Percentiles rank a stretch among this genome's conserved stretches.
phyloP scores from a whole-genome alignment of 2,329 filamentous ascomycete genomes.

The Penicillium capsulatum region DNA sequence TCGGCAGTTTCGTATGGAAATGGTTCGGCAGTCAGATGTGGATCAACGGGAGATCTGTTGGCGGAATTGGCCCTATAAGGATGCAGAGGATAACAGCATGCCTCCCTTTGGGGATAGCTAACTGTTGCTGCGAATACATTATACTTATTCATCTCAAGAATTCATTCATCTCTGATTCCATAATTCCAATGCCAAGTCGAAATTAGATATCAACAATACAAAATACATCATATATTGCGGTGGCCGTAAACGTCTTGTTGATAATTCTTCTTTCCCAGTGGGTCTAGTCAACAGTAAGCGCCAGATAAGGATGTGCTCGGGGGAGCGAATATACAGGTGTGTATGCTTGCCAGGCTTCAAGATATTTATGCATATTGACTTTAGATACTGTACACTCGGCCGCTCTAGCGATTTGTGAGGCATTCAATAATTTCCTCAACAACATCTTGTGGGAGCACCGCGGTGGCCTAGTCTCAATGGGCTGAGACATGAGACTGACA shows the following conservation, averaged over 20 bases:
- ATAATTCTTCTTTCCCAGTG: neutral
- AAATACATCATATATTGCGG: neutral
- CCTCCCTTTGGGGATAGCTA: slow-evolving; percentile 7
- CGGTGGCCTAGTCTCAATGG: too few species aligned
- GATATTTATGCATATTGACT: too few species aligned
- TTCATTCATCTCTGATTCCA: neutral
- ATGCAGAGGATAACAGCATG: slow-evolving; percentile 19
- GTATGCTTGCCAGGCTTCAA: too few species aligned
- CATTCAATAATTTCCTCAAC: too few species aligned
- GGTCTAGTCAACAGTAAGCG: neutral
- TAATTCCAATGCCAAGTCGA: neutral
- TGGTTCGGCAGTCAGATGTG: slow-evolving; percentile 20
- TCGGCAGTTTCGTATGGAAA: slow-evolving; percentile 22
- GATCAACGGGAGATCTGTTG: slow-evolving; percentile 21
- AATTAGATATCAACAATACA: neutral
- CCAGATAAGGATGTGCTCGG: neutral
- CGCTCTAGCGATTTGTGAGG: too few species aligned
- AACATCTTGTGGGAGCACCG: too few species aligned
- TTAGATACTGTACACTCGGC: too few species aligned
- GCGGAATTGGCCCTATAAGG: slow-evolving; percentile 28
- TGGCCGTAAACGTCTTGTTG: neutral
- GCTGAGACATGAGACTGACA: too few species aligned
- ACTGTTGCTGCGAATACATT: slow-evolving; percentile 3
- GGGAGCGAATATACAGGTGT: neutral
- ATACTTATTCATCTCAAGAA: neutral